Conservation (phyloP, 106 monocot genomes). For the Dactylorhiza incarnata region DNA sequence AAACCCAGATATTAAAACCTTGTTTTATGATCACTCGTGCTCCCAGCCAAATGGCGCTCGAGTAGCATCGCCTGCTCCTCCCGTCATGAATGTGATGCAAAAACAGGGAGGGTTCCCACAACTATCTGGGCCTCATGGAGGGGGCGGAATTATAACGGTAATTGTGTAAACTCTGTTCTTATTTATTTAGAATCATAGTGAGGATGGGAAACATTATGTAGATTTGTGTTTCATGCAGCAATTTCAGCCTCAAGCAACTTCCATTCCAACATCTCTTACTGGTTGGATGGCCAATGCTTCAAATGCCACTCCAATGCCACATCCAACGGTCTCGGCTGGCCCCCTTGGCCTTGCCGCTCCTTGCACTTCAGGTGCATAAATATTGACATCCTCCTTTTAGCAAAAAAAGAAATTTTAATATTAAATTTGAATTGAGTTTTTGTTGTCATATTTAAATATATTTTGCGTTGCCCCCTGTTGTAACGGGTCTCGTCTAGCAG, state of each 20-base stretch:
- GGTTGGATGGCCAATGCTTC: slow-evolving; percentile 49
- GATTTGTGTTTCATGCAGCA: slow-evolving; percentile 21
- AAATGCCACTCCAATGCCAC: slow-evolving; percentile 34
- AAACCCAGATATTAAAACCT: slow-evolving; percentile 56
- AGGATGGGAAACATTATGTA: not conserved
- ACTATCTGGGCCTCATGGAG: slow-evolving; percentile 31
- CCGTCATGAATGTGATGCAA: slow-evolving; percentile 23
- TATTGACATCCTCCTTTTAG: not conserved
- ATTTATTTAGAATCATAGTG: not conserved
- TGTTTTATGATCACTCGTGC: slow-evolving; percentile 58
- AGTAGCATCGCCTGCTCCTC: slow-evolving; percentile 36
- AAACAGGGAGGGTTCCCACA: slow-evolving; percentile 43
- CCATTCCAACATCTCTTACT: slow-evolving; percentile 28
- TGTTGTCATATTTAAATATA: not conserved
- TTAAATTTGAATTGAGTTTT: not conserved
- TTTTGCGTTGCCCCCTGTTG: not conserved
- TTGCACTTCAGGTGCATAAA: slow-evolving; percentile 23
- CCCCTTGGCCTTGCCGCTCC: slow-evolving; percentile 36
- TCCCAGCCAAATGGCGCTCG: slow-evolving; percentile 49
- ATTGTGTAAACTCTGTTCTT: not conserved
- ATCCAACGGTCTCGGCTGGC: slow-evolving; percentile 37
- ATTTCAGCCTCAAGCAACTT: slow-evolving; percentile 43
- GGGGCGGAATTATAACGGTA: slow-evolving; percentile 1
- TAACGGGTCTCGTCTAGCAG: too few species aligned
- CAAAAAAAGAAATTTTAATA: not conserved